Evolutionary conservation across 768 basidiomycete species (phyloP).

Genomic region (Filobasidium floriforme): DNA sequence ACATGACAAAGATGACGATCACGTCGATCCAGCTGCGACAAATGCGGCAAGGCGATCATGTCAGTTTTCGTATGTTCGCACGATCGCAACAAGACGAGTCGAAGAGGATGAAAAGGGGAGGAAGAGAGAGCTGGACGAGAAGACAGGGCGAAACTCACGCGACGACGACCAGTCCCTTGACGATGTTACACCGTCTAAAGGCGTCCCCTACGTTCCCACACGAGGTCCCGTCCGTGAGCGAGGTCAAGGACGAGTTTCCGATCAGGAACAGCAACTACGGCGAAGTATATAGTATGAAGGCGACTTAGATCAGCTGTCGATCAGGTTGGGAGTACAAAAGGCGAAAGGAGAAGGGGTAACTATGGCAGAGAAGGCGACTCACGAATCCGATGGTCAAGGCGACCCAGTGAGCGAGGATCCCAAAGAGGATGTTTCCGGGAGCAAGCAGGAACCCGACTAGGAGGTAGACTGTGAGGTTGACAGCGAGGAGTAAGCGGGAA

Average conservation of each 20-base stretch:
- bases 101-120: too few relatives aligned
- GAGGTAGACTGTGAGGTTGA: constrained; percentile 32
- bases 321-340: too few relatives aligned
- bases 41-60: constrained; percentile 17
- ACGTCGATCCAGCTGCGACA: constrained; percentile 29
- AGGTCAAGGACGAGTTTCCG: constrained; percentile 42
- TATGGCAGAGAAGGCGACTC: neutral
- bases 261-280: constrained; percentile 45
- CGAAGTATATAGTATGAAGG: too few relatives aligned
- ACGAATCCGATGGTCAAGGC: constrained; percentile 43
- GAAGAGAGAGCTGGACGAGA: too few relatives aligned
- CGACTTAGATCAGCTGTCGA: too few relatives aligned
- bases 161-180: constrained; percentile 44
- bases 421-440: constrained; percentile 35
- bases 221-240: constrained; percentile 36
- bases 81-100: too few relatives aligned
- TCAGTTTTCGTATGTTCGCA: too few relatives aligned
- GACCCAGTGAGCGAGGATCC: constrained; percentile 40
- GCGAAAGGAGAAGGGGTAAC: neutral
- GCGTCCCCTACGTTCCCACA: constrained; percentile 32
- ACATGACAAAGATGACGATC: constrained; percentile 41
- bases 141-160: constrained; percentile 26
- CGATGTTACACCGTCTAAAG: constrained; percentile 40
- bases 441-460: constrained; percentile 37
- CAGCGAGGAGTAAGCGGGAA: neutral